phyloP scores from a whole-genome alignment of 495 filamentous ascomycete species.

The Neurospora sp. region DNA sequence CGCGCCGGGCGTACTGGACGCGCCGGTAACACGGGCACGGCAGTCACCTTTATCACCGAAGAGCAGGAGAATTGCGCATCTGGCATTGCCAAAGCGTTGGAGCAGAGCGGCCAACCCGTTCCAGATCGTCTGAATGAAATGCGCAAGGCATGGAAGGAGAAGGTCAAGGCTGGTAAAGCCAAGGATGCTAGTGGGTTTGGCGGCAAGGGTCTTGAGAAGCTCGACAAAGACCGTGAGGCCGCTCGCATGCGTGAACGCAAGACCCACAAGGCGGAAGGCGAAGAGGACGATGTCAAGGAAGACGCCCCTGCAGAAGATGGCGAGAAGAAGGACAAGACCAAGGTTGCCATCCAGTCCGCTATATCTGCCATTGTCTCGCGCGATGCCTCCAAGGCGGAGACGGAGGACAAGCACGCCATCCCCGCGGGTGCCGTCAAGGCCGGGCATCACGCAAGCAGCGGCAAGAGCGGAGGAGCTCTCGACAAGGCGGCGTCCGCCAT shows the following conservation, averaged over 20 bases:
- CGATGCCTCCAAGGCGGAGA: conserved; percentile 23
- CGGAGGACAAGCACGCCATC: conserved; percentile 46
- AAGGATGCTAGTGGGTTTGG: conserved; percentile 86
- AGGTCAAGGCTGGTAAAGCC: conserved; percentile 85
- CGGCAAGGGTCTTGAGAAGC: conserved; percentile 83
- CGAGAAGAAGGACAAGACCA: conserved; percentile 51
- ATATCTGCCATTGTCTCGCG: conserved; percentile 45
- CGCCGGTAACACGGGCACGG: conserved; percentile 89
- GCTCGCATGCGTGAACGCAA: conserved; percentile 76
- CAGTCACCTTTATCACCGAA: conserved; percentile 86
- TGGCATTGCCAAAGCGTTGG: conserved; percentile 88
- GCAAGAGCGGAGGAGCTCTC: conserved; percentile 55
- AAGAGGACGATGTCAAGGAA: conserved; percentile 76
- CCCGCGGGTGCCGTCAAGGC: conserved; percentile 48
- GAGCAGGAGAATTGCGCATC: conserved; percentile 85
- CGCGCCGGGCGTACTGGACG: conserved; percentile 89
- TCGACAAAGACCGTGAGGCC: conserved; percentile 84
- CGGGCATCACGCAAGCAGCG: conserved; percentile 29
- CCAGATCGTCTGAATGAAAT: conserved; percentile 55
- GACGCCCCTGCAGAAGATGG: conserved; percentile 51
- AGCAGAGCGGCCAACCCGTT: conserved; percentile 74
- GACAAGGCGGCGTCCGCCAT: conserved; percentile 80
- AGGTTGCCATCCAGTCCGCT: conserved; percentile 52
- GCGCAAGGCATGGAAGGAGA: conserved; percentile 65
- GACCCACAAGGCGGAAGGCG: conserved; percentile 82